A percentile compares a stretch with the other conserved stretches of the same genome.
These are phyloP conservation scores for Gossypium laxum DNA, from an alignment of 441 rosid genomes.

Conservation along the genomic window DNA sequence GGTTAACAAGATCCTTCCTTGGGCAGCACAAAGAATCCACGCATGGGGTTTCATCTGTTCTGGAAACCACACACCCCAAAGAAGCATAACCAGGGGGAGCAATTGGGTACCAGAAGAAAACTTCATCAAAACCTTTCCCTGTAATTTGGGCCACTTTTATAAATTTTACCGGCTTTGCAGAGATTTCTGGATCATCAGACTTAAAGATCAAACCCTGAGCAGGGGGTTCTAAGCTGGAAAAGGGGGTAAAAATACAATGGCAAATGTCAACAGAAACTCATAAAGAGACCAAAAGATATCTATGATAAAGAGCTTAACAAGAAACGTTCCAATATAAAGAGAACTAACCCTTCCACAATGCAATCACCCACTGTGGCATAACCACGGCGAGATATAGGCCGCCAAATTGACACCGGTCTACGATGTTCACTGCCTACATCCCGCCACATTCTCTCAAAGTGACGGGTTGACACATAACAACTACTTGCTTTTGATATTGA, in stretches of 20 bases:
- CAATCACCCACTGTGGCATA: constrained; percentile 83
- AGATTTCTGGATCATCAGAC: constrained; percentile 62
- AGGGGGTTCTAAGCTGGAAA: constrained; percentile 86
- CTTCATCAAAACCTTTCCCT: constrained; percentile 86
- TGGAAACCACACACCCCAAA: constrained; percentile 80
- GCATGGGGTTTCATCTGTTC: constrained; percentile 63
- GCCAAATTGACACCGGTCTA: constrained; percentile 88
- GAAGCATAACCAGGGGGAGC: constrained; percentile 96
- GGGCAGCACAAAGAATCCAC: constrained; percentile 76
- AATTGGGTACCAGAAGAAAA: constrained; percentile 92
- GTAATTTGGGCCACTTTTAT: constrained; percentile 74
- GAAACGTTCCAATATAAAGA: constrained; percentile 11
- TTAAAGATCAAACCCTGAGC: constrained; percentile 71
- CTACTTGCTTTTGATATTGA: constrained; percentile 66
- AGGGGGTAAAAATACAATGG: constrained; percentile 11
- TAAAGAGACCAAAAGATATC: constrained; percentile 10
- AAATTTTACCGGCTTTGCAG: constrained; percentile 88
- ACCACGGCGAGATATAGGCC: constrained; percentile 74
- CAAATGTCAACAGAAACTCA: constrained; percentile 14
- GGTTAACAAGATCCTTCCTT: constrained; percentile 84
- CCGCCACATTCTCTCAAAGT: constrained; percentile 99
- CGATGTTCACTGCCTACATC: constrained; percentile 88
- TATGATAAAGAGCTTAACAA: neutral
- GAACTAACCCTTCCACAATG: constrained; percentile 81
- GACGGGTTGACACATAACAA: constrained; percentile 64